Conservation (phyloP, 192 early-diverging fungal genomes). For the Linnemannia schmuckeri region DNA sequence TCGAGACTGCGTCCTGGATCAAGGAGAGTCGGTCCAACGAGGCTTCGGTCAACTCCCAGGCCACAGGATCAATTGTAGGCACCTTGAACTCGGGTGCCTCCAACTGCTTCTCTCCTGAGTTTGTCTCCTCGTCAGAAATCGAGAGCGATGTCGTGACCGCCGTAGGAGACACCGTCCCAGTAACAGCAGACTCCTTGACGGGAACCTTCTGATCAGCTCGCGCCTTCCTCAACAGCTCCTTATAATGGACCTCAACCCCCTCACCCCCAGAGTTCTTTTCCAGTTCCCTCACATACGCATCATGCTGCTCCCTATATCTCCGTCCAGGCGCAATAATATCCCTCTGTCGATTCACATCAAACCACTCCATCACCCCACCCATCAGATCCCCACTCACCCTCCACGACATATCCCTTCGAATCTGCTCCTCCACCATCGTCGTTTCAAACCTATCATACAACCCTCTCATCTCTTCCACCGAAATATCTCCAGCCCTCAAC, state of each 20-base stretch:
- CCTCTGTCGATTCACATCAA: slow-evolving; percentile 30
- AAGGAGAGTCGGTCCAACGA: slow-evolving; percentile 11
- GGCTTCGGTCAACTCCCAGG: slow-evolving; percentile 31
- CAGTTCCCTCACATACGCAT: slow-evolving; percentile 27
- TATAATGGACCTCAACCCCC: slow-evolving; percentile 9
- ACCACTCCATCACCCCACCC: slow-evolving; percentile 35
- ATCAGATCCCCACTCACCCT: slow-evolving; percentile 30
- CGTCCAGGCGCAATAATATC: slow-evolving; percentile 31
- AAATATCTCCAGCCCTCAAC: slow-evolving; percentile 51
- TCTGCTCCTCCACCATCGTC: slow-evolving; percentile 53
- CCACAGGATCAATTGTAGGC: slow-evolving; percentile 24
- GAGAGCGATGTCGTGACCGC: slow-evolving; percentile 3
- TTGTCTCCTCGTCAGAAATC: background rate
- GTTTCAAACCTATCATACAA: slow-evolving; percentile 35
- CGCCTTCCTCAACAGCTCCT: slow-evolving; percentile 12
- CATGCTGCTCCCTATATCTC: slow-evolving; percentile 32
- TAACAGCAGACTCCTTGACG: background rate
- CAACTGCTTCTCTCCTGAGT: background rate
- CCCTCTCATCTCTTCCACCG: slow-evolving; percentile 11
- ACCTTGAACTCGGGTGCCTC: slow-evolving; percentile 14
- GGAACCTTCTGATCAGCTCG: slow-evolving; percentile 1
- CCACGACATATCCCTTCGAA: slow-evolving; percentile 53
- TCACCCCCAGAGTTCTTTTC: background rate
- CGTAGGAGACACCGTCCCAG: background rate
- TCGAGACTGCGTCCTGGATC: slow-evolving; percentile 33